A percentile compares a stretch with the other conserved stretches of the same genome.
Conservation (phyloP, 2,329 filamentous ascomycete genomes). For the Hirsutella rhossiliensis region DNA sequence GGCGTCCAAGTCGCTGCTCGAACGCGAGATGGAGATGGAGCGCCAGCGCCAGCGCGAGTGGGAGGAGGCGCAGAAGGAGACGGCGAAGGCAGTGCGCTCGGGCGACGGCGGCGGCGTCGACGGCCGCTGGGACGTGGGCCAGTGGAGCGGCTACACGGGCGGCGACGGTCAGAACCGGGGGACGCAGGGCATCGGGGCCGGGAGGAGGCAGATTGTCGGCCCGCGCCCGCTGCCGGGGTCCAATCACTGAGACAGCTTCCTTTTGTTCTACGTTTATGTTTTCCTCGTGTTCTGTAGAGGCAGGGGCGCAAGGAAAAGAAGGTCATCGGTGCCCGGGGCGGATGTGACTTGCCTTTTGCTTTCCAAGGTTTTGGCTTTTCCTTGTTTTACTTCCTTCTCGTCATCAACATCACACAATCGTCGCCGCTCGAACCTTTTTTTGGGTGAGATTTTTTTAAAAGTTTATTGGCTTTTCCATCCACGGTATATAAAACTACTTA, state of each 20-base stretch:
- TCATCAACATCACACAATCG: too few relatives aligned
- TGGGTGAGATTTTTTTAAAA: too few relatives aligned
- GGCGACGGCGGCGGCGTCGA: conserved; percentile 48
- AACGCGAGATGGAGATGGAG: conserved; percentile 73
- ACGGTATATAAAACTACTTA: too few relatives aligned
- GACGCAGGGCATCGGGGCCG: conserved; percentile 52
- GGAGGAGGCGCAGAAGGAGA: conserved; percentile 62
- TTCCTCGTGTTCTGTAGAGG: too few relatives aligned
- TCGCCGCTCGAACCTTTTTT: too few relatives aligned
- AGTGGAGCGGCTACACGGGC: conserved; percentile 64
- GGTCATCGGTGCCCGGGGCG: too few relatives aligned
- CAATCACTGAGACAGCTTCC: conserved; percentile 9
- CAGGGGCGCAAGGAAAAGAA: too few relatives aligned
- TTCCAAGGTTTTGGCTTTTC: too few relatives aligned
- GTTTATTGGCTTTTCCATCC: too few relatives aligned
- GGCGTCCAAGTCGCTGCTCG: conserved; percentile 59
- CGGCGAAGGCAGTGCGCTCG: conserved; percentile 40
- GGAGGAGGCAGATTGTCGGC: conserved; percentile 67
- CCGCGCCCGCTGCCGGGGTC: conserved; percentile 51
- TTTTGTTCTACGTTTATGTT: not conserved
- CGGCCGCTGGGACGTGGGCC: conserved; percentile 63
- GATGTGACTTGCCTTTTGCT: not conserved
- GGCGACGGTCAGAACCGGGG: conserved; percentile 65
- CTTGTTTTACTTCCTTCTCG: not conserved
- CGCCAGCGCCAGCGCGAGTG: conserved; percentile 66